Base-by-base conservation (phyloP, 257 asterid genomes). In the Buddleja alternifolia region DNA sequence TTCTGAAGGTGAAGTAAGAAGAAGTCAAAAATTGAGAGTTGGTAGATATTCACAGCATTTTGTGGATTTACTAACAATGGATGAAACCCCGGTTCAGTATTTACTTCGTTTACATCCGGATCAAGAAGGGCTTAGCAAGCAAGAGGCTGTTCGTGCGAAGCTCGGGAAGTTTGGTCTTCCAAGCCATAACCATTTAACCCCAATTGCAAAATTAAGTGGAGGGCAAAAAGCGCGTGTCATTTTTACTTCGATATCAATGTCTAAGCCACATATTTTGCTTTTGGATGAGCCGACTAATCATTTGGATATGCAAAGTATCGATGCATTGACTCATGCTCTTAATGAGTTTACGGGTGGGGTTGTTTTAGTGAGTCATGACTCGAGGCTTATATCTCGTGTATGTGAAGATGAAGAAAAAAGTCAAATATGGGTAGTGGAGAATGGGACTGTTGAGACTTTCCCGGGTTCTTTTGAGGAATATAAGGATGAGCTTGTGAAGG, bases 261-360 rank as follows among this genome's bases (percentile, higher is more conserved):
- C 90, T 1, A 85, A 81, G 69, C 92, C 92, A 1, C 92, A 88
- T 60, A 88, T 88, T 69, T 72, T 87, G 17, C 82, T 87, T 4
- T 39, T 87, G 10, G 95, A 87, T 32, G 91, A 87, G 73, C 95
- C 92, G 6, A 87, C 95, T 6, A 85, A 85, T 80, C 95, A 87
- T 68, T 63, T 87, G 78, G 95, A 87, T 74, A 87, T 87, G 95
- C 92, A 85, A 63, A 87, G 95, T 54, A 87, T 83, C n/a, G 95
- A 87, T 60, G 92, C 92, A 1, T 55, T 87, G 40, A 88, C 92
- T 1, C 89, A 83, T 74, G 95, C 95, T 1, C 86, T 87, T 0
- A 92, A 87, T 47, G 89, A 85, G 75, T 85, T 87, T 60, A 85
- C 82, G 0, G 95, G 95, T 12, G 92, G 92, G 2, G 95, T 87